A percentile compares a stretch with the other conserved stretches of the same genome.
These are phyloP conservation scores for Monilinia vaccinii-corymbosi DNA, from an alignment of 2,329 filamentous ascomycete genomes.

Conservation along the genomic window DNA sequence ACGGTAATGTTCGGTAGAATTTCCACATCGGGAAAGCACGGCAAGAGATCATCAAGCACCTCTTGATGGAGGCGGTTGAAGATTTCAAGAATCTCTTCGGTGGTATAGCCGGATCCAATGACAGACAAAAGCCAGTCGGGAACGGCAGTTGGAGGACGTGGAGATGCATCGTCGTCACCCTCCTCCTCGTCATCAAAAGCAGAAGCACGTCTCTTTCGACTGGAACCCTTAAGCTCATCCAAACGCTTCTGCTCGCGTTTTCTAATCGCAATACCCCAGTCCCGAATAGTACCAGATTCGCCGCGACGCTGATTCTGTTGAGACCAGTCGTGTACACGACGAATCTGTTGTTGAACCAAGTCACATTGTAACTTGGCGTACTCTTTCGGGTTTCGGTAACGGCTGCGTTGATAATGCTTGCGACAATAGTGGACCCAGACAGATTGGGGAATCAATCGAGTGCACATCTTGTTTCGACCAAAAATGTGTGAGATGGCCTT, in stretches of 20 bases:
- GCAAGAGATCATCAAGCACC: constrained; percentile 29
- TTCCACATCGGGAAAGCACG: constrained; percentile 34
- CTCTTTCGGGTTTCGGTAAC: constrained; percentile 56
- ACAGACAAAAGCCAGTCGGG: constrained; percentile 27
- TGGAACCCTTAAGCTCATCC: constrained; percentile 30
- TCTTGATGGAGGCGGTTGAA: constrained; percentile 31
- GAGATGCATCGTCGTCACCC: constrained; percentile 20
- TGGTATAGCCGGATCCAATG: constrained; percentile 29
- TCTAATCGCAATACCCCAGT: constrained; percentile 54
- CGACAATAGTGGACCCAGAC: constrained; percentile 73
- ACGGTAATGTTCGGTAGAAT: constrained; percentile 31
- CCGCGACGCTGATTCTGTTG: constrained; percentile 36
- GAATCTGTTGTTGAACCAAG: constrained; percentile 53
- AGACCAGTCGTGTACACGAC: constrained; percentile 55
- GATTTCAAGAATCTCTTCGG: constrained; percentile 30
- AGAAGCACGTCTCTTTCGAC: constrained; percentile 23
- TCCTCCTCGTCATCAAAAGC: constrained; percentile 18
- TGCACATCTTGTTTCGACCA: constrained; percentile 72
- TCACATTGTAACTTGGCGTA: constrained; percentile 55
- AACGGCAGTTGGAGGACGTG: constrained; percentile 27
- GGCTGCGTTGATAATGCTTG: constrained; percentile 71
- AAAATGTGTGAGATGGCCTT: constrained; percentile 78
- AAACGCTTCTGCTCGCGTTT: constrained; percentile 56
- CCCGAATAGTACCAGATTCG: constrained; percentile 38
- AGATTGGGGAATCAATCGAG: constrained; percentile 55